Evolutionary conservation across 257 asterid species (phyloP).

Genomic region (Capsicum rhomboideum): DNA sequence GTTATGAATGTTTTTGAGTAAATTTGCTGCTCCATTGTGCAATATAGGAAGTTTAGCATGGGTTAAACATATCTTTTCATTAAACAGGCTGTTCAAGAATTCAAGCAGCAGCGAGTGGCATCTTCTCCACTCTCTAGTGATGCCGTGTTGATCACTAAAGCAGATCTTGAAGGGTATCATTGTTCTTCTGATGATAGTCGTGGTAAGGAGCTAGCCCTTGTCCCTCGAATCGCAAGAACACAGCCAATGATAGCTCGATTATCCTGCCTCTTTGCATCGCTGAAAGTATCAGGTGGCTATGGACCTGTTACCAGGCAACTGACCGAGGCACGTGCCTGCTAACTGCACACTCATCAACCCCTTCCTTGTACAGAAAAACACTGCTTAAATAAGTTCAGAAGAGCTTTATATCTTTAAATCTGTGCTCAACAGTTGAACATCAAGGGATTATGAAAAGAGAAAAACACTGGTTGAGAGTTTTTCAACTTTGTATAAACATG

Average conservation of each 20-base stretch:
- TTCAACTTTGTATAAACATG: background rate
- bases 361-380: slow-evolving; percentile 22
- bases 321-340: slow-evolving; percentile 63
- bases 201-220: slow-evolving; percentile 35
- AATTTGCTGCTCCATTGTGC: background rate
- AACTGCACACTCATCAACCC: slow-evolving; percentile 3
- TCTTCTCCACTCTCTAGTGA: slow-evolving; percentile 51
- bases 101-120: slow-evolving; percentile 43
- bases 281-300: slow-evolving; percentile 55
- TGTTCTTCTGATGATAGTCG: slow-evolving; percentile 33
- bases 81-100: slow-evolving; percentile 83
- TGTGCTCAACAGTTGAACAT: background rate
- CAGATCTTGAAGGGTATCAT: slow-evolving; percentile 83
- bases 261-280: slow-evolving; percentile 73
- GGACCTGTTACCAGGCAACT: slow-evolving; percentile 51
- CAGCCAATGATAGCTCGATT: slow-evolving; percentile 69
- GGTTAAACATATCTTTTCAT: background rate
- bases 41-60: background rate
- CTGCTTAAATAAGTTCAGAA: background rate
- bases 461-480: background rate
- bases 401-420: background rate
- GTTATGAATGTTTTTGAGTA: slow-evolving; percentile 19
- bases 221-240: slow-evolving; percentile 31
- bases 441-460: background rate
- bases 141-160: slow-evolving; percentile 74